phyloP scores from a whole-genome alignment of 225 moss, liverwort and hornwort species.

The Ulota crispa region DNA sequence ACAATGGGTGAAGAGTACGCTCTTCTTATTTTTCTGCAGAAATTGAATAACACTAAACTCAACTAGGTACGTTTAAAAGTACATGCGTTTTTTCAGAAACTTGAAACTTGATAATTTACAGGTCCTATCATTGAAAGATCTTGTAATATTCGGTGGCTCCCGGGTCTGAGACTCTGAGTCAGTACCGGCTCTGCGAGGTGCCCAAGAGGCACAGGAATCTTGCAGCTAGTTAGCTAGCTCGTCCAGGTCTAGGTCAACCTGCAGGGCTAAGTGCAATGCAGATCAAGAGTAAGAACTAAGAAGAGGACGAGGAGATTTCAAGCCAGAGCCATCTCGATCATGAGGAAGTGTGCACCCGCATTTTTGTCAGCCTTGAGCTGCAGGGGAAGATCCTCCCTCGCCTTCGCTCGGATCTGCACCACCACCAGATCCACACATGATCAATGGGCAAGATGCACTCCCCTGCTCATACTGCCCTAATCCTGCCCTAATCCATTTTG shows the following conservation, averaged over 20 bases:
- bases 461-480: background rate
- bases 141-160: background rate
- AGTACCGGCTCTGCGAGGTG: background rate
- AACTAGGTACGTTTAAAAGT: background rate
- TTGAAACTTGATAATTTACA: background rate
- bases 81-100: background rate
- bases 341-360: slow-evolving; percentile 73
- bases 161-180: background rate
- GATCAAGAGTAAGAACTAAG: background rate
- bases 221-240: background rate
- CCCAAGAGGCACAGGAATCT: background rate
- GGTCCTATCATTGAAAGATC: background rate
- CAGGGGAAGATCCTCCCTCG: slow-evolving; percentile 49
- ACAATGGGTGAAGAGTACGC: too few species aligned
- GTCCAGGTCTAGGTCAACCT: slow-evolving; percentile 13
- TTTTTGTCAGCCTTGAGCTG: slow-evolving; percentile 59
- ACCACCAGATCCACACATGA: background rate
- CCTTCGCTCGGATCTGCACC: slow-evolving; percentile 60
- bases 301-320: slow-evolving; percentile 17
- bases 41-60: background rate
- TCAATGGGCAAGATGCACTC: background rate
- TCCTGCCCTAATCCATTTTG: background rate
- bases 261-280: background rate
- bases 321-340: slow-evolving; percentile 79
- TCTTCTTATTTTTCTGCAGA: background rate